phyloP scores from a whole-genome alignment of 208 protist genomes.

The Wallacemonas rigidus region DNA sequence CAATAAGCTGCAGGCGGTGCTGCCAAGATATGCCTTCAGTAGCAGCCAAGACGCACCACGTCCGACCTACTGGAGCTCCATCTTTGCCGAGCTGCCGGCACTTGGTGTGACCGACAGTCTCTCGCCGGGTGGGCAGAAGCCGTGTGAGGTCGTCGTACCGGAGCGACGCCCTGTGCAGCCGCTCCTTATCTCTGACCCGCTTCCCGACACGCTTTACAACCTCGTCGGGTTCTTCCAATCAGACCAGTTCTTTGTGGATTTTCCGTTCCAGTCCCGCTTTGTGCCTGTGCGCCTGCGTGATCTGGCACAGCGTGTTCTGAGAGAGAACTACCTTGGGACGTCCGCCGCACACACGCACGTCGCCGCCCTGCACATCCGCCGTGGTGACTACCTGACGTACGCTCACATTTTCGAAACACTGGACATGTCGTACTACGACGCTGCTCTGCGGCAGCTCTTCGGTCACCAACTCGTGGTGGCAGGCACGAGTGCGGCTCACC shows the following conservation, averaged over 20 bases:
- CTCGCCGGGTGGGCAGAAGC: not conserved
- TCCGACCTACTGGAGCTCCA: conserved; percentile 77
- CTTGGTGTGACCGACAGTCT: conserved; percentile 35
- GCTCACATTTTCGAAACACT: conserved; percentile 74
- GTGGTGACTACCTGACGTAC: conserved; percentile 78
- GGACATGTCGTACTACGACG: conserved; percentile 69
- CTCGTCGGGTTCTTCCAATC: conserved; percentile 89
- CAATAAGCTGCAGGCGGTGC: conserved; percentile 39
- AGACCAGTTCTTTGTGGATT: conserved; percentile 63
- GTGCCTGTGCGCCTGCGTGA: conserved; percentile 36
- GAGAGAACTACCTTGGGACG: conserved; percentile 31
- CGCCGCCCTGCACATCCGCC: conserved; percentile 75
- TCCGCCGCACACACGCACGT: conserved; percentile 24
- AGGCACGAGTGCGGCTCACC: not conserved
- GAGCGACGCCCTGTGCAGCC: conserved; percentile 54
- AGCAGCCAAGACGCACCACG: conserved; percentile 74
- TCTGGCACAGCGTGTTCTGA: conserved; percentile 13
- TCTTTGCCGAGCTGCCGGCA: conserved; percentile 48
- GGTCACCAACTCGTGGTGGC: conserved; percentile 42
- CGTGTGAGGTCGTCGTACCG: conserved; percentile 46
- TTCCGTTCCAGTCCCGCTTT: conserved; percentile 34
- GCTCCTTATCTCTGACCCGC: conserved; percentile 26
- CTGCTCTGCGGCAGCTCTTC: conserved; percentile 65
- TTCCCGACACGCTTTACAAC: conserved; percentile 35
- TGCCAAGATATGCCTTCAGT: conserved; percentile 45